These are phyloP conservation scores for Sorghum bicolor DNA, from an alignment of 176 grass and related monocot genomes.

Conservation along the genomic window Sorghum_bicolor_NCBIv3 NC_012872.2:72969001-72969500, in stretches of 20 bases:
- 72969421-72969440: no score
- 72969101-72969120: neutral
- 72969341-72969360: neutral
- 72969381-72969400: no score
- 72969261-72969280: no score
- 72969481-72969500: neutral
- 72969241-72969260: neutral
- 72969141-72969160: neutral
- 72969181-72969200: no score
- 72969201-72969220: no score
- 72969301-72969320: neutral
- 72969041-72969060: neutral
- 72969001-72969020: constrained; percentile 23
- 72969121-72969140: neutral
- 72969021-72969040: neutral
- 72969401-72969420: no score
- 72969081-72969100: neutral
- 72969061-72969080: neutral
- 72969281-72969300: neutral
- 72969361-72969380: no score
- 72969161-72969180: neutral
- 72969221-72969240: neutral
- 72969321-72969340: neutral
- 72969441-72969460: no score
- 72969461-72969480: neutral